Conservation (phyloP, 805 yeast genomes). For the Starmerella apicola region DNA sequence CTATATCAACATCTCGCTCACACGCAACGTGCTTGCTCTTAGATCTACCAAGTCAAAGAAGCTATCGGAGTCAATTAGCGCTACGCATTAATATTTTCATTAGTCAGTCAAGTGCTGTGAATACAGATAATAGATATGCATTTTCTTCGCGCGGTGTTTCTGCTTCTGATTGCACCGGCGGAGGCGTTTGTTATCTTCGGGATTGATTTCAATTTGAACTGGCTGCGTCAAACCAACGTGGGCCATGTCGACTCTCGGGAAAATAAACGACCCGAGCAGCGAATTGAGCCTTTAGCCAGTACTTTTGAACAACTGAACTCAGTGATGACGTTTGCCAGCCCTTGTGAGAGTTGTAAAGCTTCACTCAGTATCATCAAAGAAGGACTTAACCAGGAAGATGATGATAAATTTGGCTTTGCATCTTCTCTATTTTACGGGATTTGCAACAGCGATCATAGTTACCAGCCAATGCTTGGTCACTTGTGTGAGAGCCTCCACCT, state of each 20-base stretch:
- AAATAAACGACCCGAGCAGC: slow-evolving; percentile 7
- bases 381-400: slow-evolving; percentile 2
- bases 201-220: slow-evolving; percentile 4
- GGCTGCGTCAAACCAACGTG: slow-evolving; percentile 10
- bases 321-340: slow-evolving; percentile 15
- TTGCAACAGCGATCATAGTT: slow-evolving; percentile 13
- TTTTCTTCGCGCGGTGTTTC: no score
- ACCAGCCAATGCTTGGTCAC: slow-evolving; percentile 4
- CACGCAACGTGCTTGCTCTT: no score
- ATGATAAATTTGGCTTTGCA: background rate
- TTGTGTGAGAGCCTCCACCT: slow-evolving; percentile 13
- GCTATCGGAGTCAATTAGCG: no score
- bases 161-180: background rate
- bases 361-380: slow-evolving; percentile 6
- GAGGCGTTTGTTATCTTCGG: background rate
- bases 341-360: slow-evolving; percentile 17
- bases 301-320: slow-evolving; percentile 10
- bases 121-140: no score
- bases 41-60: no score
- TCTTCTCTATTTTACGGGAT: slow-evolving; percentile 10
- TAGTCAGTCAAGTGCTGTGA: no score
- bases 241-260: slow-evolving; percentile 7
- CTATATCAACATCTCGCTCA: no score
- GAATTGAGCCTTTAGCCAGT: slow-evolving; percentile 7
- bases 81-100: no score